Conservation (phyloP, 768 basidiomycete genomes). For the Rhizopogon vesiculosus region DNA sequence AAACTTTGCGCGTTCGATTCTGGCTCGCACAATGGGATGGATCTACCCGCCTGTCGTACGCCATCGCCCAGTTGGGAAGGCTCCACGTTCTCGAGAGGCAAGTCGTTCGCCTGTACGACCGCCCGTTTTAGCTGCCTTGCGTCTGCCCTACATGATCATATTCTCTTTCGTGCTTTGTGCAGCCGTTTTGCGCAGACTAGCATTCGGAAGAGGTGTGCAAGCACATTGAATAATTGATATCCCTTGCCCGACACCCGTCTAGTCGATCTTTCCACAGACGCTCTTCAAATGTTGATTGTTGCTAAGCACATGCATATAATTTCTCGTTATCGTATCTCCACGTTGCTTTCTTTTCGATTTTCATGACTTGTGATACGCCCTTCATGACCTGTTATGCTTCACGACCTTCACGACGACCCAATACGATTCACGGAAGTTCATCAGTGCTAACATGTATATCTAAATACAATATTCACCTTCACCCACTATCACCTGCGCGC, state of each 20-base stretch:
- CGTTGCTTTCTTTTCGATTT: not conserved
- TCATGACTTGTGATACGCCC: not conserved
- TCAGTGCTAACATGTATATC: too few species aligned
- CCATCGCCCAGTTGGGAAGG: not conserved
- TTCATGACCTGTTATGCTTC: not conserved
- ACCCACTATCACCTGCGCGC: too few species aligned
- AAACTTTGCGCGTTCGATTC: constrained; percentile 11
- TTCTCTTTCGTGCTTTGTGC: constrained; percentile 25
- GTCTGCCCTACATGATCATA: constrained; percentile 19
- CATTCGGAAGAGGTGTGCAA: constrained; percentile 19
- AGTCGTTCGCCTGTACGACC: constrained; percentile 4
- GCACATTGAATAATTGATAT: constrained; percentile 10
- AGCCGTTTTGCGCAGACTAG: constrained; percentile 19
- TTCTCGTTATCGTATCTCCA: not conserved
- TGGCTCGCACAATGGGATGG: constrained; percentile 18
- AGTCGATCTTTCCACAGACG: not conserved
- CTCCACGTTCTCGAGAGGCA: not conserved
- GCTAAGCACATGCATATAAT: not conserved
- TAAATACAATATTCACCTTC: too few species aligned
- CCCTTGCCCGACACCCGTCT: not conserved
- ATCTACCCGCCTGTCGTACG: constrained; percentile 9
- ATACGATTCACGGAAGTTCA: too few species aligned
- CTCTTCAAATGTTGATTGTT: not conserved
- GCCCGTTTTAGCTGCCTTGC: constrained; percentile 3
- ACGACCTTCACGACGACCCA: too few species aligned